These are phyloP conservation scores for Pseudonitzschia pungens DNA, from an alignment of 108 stramenopile species.

Conservation along the genomic window DNA sequence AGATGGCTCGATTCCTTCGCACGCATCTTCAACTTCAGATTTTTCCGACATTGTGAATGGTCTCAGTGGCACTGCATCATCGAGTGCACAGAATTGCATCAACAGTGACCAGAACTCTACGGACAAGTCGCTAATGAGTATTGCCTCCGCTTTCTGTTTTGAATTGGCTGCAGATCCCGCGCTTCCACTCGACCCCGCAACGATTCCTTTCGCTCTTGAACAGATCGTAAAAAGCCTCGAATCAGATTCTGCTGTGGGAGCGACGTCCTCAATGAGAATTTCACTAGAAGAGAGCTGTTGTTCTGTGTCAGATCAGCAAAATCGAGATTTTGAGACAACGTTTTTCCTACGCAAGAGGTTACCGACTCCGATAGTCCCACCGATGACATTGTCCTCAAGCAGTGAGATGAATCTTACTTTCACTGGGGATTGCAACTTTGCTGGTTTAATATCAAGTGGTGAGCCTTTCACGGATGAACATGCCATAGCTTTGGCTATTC, in stretches of 20 bases:
- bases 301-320: conserved; percentile 3
- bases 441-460: neutral
- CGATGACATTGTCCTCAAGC: neutral
- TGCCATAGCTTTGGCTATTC: conserved; percentile 14
- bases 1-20: neutral
- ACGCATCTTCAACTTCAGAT: conserved; percentile 1
- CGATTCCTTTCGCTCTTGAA: conserved; percentile 17
- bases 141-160: conserved; percentile 14
- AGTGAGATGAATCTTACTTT: neutral
- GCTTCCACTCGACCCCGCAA: conserved; percentile 22
- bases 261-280: neutral
- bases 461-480: conserved; percentile 9
- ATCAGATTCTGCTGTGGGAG: neutral
- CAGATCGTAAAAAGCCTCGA: conserved; percentile 13
- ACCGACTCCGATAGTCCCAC: conserved; percentile 3
- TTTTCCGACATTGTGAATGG: neutral
- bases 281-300: neutral
- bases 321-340: conserved; percentile 5
- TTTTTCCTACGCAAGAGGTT: neutral
- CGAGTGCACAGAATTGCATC: neutral
- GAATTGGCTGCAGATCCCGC: conserved; percentile 1
- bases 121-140: conserved; percentile 15
- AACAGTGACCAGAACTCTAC: conserved; percentile 1
- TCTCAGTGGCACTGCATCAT: conserved; percentile 22
- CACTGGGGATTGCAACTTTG: conserved; percentile 1